A percentile compares a stretch with the other conserved stretches of the same genome.
phyloP scores from a whole-genome alignment of 148 eudicot species.

The Nyssa sinensis region DNA sequence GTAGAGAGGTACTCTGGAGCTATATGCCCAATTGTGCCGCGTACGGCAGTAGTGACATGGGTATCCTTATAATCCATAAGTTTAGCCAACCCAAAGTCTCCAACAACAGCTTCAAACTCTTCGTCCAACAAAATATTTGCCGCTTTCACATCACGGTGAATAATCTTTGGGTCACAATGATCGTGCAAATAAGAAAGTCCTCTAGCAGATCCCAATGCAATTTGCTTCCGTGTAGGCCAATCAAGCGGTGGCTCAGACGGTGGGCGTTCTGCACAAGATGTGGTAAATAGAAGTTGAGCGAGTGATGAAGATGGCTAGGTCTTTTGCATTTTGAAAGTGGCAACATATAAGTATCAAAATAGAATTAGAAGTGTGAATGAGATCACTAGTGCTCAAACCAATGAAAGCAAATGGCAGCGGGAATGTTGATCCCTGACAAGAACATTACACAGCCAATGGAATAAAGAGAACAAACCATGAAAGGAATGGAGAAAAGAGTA shows the following conservation, averaged over 20 bases:
- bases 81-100: constrained; percentile 96
- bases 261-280: constrained; percentile 68
- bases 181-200: constrained; percentile 95
- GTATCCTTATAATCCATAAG: constrained; percentile 97
- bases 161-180: constrained; percentile 96
- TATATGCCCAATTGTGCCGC: constrained; percentile 95
- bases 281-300: neutral
- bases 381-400: neutral
- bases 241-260: constrained; percentile 78
- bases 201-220: constrained; percentile 93
- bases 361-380: neutral
- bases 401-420: neutral
- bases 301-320: neutral
- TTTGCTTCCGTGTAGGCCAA: constrained; percentile 85
- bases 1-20: constrained; percentile 95
- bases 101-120: constrained; percentile 96
- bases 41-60: constrained; percentile 94
- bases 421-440: neutral
- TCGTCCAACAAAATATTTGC: constrained; percentile 92
- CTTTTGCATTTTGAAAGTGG: neutral
- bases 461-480: neutral
- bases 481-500: neutral
- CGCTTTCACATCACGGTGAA: constrained; percentile 95
- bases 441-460: neutral
- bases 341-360: neutral